phyloP scores from a whole-genome alignment of 306 rosid species.

The Astragalus membranaceus region DNA sequence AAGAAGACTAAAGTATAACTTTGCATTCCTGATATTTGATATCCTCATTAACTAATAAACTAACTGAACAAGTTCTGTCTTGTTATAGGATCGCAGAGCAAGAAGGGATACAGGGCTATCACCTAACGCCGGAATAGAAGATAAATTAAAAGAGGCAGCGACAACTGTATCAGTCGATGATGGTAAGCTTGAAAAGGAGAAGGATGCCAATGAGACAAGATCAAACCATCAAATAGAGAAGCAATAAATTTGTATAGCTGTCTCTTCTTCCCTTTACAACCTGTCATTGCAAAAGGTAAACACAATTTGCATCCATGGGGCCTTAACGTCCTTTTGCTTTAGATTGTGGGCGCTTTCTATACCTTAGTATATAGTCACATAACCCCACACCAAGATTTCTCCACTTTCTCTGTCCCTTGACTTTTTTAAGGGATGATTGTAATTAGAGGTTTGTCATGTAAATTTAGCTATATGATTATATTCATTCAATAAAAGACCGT shows the following conservation, averaged over 20 bases:
- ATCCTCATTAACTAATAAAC: slow-evolving; percentile 1
- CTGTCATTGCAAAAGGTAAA: slow-evolving; percentile 31
- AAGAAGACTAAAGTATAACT: not conserved
- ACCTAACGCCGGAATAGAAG: slow-evolving; percentile 27
- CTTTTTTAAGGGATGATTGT: slow-evolving; percentile 20
- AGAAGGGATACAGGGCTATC: slow-evolving; percentile 34
- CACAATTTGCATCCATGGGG: slow-evolving; percentile 14
- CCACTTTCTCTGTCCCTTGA: slow-evolving; percentile 13
- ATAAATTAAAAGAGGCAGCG: slow-evolving; percentile 34
- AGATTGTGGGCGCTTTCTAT: slow-evolving; percentile 18
- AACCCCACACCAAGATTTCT: slow-evolving; percentile 2
- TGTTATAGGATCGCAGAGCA: slow-evolving; percentile 48
- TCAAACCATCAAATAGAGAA: slow-evolving; percentile 25
- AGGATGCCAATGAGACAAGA: slow-evolving; percentile 23
- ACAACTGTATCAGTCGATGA: slow-evolving; percentile 22
- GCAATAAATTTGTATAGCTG: slow-evolving; percentile 31
- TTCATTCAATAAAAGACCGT: slow-evolving; percentile 24
- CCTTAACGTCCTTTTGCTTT: slow-evolving; percentile 13
- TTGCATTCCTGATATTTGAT: not conserved
- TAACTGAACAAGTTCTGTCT: not conserved
- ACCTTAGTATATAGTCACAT: slow-evolving; percentile 10
- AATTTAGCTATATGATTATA: slow-evolving; percentile 17
- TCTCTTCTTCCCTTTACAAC: slow-evolving; percentile 26
- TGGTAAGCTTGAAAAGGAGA: slow-evolving; percentile 22
- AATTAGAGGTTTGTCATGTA: slow-evolving; percentile 22